Conservation (phyloP, 345 rosid genomes). For the Moricandia moricandioides region DNA sequence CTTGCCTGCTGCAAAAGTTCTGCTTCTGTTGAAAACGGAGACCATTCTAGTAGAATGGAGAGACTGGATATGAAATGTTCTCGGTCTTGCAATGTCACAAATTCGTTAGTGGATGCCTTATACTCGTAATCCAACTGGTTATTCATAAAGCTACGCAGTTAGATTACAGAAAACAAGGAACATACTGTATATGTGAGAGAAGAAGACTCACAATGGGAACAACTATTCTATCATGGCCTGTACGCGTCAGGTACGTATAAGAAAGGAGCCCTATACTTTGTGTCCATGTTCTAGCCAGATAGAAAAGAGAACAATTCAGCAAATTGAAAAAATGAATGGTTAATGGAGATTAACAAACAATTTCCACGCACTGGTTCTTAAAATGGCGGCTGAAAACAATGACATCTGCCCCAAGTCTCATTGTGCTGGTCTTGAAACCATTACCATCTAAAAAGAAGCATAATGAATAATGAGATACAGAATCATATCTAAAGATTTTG, state of each 20-base stretch:
- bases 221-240: conserved; percentile 80
- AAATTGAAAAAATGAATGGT: background rate
- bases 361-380: conserved; percentile 54
- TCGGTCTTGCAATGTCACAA: conserved; percentile 47
- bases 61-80: conserved; percentile 64
- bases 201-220: conserved; percentile 83
- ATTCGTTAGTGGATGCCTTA: conserved; percentile 39
- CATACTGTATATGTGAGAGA: conserved; percentile 1
- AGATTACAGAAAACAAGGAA: conserved; percentile 4
- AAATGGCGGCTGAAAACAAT: conserved; percentile 78
- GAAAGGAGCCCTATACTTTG: conserved; percentile 91
- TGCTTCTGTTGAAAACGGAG: conserved; percentile 79
- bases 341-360: background rate
- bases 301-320: conserved; percentile 17
- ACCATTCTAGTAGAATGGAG: conserved; percentile 76
- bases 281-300: conserved; percentile 51
- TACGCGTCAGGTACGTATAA: conserved; percentile 70
- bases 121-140: conserved; percentile 78
- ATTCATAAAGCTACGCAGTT: conserved; percentile 4
- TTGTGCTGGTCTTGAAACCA: conserved; percentile 97
- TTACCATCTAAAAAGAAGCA: conserved; percentile 78
- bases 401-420: conserved; percentile 97
- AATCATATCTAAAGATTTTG: conserved; percentile 6
- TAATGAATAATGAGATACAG: conserved; percentile 20
- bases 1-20: conserved; percentile 91